Base-by-base conservation (phyloP, 2,329 filamentous ascomycete species). In the Daldinia sp. region DNA sequence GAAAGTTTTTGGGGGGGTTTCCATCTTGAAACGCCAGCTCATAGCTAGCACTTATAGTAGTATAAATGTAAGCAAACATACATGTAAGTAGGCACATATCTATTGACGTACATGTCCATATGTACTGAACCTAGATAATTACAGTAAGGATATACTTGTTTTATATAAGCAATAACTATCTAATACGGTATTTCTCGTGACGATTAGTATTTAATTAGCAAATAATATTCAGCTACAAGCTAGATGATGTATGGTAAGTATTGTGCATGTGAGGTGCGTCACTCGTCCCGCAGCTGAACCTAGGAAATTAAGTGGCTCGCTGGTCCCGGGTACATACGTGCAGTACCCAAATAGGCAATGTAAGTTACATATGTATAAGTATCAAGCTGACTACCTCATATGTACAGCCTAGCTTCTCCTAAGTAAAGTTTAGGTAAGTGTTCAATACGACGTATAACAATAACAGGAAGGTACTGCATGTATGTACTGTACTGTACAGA, bases 381-480 rank as follows among this genome's bases (percentile, higher is more conserved):
- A 25, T 48, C 15, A 48, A 29, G 45, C 45, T 30, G 25, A 48
- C 45, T 32, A 32, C 15, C n/a, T 48, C n/a, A 11, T 45, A 48
- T 48, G 43, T 48, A 48, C 10, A 35, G 29, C 48, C 30, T 35
- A n/a, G 17, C 25, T 13, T 30, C 32, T 13, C 45, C 15, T 48
- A 32, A 32, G 29, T 49, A 49, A 51, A 27, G 30, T 53, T 43
- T 43, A 61, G 30, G 45, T 53, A 53, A 43, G 47, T 48, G 30
- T 52, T 43, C 41, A 57, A 51, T 62, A 52, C 53, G 48, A 52
- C 37, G 58, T 59, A 52, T 27, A 29, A 8, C 19, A 41, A 13
- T 11, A 23, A 7, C 19, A 11, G 19, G 19, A 41, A 43, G 21
- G 39, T 43, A 43, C 21, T 25, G n/a, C n/a, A n/a, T n/a, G n/a